Conservation (phyloP, 768 basidiomycete genomes). For the Boletus rufocinnamomeus region DNA sequence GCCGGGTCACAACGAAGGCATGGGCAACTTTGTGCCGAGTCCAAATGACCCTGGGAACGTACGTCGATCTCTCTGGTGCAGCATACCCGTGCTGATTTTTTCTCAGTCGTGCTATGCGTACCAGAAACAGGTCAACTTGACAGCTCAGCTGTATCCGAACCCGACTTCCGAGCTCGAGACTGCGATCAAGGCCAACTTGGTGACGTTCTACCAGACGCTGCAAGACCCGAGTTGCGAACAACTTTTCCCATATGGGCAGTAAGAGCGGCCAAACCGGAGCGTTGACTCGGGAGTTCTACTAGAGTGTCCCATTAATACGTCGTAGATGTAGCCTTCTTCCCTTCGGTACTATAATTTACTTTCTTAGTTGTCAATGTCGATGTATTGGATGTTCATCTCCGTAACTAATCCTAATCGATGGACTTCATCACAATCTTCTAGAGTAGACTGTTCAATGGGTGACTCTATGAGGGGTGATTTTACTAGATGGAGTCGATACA, state of each 20-base stretch:
- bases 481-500: no score
- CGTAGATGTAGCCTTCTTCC: no score
- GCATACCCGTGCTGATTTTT: constrained; percentile 3
- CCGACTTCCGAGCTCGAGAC: constrained; percentile 20
- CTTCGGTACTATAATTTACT: no score
- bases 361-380: no score
- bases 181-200: constrained; percentile 26
- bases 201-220: constrained; percentile 18
- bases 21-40: constrained; percentile 19
- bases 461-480: no score
- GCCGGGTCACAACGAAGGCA: constrained; percentile 21
- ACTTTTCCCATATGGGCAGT: constrained; percentile 22
- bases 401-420: no score
- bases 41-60: constrained; percentile 13
- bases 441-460: no score
- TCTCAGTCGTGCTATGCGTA: constrained; percentile 21
- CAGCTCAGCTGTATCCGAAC: constrained; percentile 22
- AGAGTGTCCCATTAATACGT: no score
- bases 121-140: constrained; percentile 22
- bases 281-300: no score
- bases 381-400: no score
- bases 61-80: background rate
- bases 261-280: background rate
- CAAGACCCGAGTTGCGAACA: constrained; percentile 12
- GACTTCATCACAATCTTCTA: no score